These are phyloP conservation scores for Saccharomycopsis olivae DNA, from an alignment of 805 yeast genomes.

Conservation along the genomic window DNA sequence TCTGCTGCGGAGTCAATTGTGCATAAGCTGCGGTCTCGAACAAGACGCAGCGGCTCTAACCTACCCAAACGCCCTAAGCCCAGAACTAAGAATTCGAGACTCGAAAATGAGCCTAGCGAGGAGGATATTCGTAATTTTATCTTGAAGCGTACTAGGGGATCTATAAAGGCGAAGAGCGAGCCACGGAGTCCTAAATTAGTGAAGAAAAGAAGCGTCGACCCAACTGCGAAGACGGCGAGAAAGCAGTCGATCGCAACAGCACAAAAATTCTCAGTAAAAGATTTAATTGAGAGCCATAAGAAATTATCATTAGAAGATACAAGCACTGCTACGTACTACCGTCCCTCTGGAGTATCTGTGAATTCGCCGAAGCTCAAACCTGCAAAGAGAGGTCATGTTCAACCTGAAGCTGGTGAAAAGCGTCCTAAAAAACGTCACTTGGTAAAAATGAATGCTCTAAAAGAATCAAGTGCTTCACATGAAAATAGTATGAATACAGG, in stretches of 20 bases:
- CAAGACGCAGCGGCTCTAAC: too few relatives aligned
- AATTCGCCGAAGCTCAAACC: background rate
- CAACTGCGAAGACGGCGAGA: background rate
- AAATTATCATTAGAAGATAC: background rate
- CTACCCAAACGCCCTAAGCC: too few relatives aligned
- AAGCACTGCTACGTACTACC: background rate
- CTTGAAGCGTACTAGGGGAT: background rate
- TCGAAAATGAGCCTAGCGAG: background rate
- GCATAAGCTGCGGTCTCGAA: too few relatives aligned
- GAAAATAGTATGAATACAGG: too few relatives aligned
- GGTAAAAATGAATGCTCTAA: too few relatives aligned
- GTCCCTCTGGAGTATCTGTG: background rate
- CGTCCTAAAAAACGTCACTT: background rate
- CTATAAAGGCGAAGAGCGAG: too few relatives aligned
- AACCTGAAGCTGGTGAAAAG: background rate
- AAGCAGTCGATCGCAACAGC: background rate
- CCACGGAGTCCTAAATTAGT: too few relatives aligned
- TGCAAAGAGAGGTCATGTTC: background rate
- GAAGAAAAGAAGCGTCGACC: background rate
- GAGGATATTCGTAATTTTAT: background rate
- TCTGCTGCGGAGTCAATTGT: background rate
- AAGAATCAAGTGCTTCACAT: too few relatives aligned
- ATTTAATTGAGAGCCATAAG: background rate
- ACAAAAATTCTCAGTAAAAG: background rate
- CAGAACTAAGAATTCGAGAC: background rate